phyloP scores from a whole-genome alignment of 2,329 filamentous ascomycete genomes.

The Ophiosphaerella herpotricha region DNA sequence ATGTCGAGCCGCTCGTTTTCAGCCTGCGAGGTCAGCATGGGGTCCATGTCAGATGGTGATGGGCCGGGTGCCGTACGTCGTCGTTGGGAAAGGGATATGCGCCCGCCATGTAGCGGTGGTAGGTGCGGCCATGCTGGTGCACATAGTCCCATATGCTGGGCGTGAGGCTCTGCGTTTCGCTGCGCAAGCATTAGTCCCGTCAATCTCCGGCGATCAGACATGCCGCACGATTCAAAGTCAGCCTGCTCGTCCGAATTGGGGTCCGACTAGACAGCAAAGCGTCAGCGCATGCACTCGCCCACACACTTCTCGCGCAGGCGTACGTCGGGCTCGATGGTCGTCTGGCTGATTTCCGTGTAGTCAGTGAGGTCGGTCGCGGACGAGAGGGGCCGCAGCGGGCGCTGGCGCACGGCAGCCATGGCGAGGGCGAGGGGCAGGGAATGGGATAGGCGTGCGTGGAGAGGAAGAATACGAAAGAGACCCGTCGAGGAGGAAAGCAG shows the following conservation, averaged over 20 bases:
- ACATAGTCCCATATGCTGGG: constrained; percentile 47
- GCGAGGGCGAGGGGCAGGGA: too few relatives aligned
- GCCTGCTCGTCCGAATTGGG: constrained; percentile 33
- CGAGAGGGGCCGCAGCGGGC: constrained; percentile 20
- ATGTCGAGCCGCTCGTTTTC: constrained; percentile 47
- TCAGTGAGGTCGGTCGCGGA: constrained; percentile 26
- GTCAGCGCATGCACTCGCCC: constrained; percentile 14
- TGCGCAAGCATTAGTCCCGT: constrained; percentile 22
- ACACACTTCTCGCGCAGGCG: background rate
- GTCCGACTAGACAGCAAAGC: constrained; percentile 32
- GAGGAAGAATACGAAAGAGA: background rate
- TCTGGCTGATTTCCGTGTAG: constrained; percentile 22
- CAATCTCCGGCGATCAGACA: too few relatives aligned
- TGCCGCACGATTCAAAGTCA: constrained; percentile 39
- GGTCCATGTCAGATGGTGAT: constrained; percentile 14
- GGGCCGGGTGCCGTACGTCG: constrained; percentile 28
- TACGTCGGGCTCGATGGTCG: constrained; percentile 24
- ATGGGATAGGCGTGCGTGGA: too few relatives aligned
- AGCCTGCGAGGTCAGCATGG: constrained; percentile 19
- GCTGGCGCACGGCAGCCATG: constrained; percentile 13
- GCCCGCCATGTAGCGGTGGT: constrained; percentile 47
- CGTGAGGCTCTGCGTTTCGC: constrained; percentile 46
- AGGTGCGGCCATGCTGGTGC: constrained; percentile 48
- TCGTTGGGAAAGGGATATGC: constrained; percentile 48
- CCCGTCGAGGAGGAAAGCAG: background rate